These are phyloP conservation scores for Clarireedia hainanense DNA, from an alignment of 2,329 filamentous ascomycete species.

Conservation along the genomic window DNA sequence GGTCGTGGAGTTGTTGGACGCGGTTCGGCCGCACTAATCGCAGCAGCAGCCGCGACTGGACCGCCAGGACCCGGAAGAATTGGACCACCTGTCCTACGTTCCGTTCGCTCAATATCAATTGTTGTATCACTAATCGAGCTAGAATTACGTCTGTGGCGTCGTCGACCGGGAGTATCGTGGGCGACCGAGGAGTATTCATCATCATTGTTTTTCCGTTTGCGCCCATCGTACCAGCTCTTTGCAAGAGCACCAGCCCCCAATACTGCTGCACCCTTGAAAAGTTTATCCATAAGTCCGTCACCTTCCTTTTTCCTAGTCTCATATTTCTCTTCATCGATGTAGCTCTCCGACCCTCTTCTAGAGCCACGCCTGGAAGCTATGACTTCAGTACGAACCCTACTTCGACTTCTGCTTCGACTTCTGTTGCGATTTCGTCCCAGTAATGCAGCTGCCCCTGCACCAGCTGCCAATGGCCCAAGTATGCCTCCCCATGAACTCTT, in stretches of 20 bases:
- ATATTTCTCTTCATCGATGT: conserved; percentile 56
- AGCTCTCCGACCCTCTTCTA: conserved; percentile 45
- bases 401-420: conserved; percentile 18
- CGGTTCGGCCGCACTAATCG: conserved; percentile 39
- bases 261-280: conserved; percentile 53
- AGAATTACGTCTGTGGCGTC: conserved; percentile 31
- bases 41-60: conserved; percentile 37
- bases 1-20: conserved; percentile 26
- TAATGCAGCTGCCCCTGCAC: conserved; percentile 47
- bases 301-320: conserved; percentile 32
- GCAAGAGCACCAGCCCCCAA: conserved; percentile 56
- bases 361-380: conserved; percentile 41
- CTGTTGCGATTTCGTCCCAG: conserved; percentile 35
- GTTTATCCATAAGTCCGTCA: conserved; percentile 51
- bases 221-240: conserved; percentile 49
- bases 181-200: conserved; percentile 58
- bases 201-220: conserved; percentile 36
- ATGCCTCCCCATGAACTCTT: conserved; percentile 39
- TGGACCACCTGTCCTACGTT: conserved; percentile 27
- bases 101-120: conserved; percentile 17
- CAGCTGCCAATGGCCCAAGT: conserved; percentile 47
- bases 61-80: conserved; percentile 40
- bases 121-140: conserved; percentile 42
- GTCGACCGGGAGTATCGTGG: conserved; percentile 50
- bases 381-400: conserved; percentile 32